A percentile compares a stretch with the other conserved stretches of the same genome.
These are phyloP conservation scores for Leccinellum albellum DNA, from an alignment of 768 basidiomycete genomes.

Conservation along the genomic window DNA sequence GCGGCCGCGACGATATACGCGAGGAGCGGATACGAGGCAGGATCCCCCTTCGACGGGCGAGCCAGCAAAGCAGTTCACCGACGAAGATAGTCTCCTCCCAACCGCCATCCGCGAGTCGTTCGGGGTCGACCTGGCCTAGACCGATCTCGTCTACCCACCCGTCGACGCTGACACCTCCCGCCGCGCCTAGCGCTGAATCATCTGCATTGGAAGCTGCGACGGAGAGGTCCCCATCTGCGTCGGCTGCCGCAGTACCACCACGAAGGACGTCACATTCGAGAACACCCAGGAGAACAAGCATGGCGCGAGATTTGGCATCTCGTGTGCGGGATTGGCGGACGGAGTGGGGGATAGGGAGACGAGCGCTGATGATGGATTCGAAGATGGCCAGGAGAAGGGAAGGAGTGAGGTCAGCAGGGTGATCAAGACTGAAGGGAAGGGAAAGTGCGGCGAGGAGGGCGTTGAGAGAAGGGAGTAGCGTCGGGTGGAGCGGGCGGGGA, in stretches of 20 bases:
- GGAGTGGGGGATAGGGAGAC: constrained; percentile 44
- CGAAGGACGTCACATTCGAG: constrained; percentile 62
- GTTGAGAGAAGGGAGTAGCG: constrained; percentile 37
- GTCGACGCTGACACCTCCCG: constrained; percentile 27
- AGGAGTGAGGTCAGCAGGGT: constrained; percentile 64
- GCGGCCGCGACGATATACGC: not conserved
- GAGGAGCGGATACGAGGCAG: constrained; percentile 15
- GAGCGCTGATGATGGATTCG: constrained; percentile 53
- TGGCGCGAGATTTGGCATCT: constrained; percentile 51
- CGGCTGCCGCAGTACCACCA: constrained; percentile 38
- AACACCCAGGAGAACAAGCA: constrained; percentile 74
- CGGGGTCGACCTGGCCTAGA: constrained; percentile 61
- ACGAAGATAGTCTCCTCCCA: constrained; percentile 66
- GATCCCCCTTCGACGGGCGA: constrained; percentile 46
- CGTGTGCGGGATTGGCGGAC: constrained; percentile 36
- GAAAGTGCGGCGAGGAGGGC: constrained; percentile 41
- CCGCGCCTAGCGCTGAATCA: constrained; percentile 13
- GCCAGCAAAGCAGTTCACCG: constrained; percentile 66
- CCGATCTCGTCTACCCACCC: constrained; percentile 51
- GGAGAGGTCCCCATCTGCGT: constrained; percentile 3
- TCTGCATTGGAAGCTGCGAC: constrained; percentile 26
- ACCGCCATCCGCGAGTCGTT: constrained; percentile 57
- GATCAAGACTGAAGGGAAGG: constrained; percentile 45
- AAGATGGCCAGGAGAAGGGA: constrained; percentile 67
- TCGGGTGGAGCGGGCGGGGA: constrained; percentile 12